phyloP scores from a whole-genome alignment of 441 rosid species.

The Sinapis alba region DNA sequence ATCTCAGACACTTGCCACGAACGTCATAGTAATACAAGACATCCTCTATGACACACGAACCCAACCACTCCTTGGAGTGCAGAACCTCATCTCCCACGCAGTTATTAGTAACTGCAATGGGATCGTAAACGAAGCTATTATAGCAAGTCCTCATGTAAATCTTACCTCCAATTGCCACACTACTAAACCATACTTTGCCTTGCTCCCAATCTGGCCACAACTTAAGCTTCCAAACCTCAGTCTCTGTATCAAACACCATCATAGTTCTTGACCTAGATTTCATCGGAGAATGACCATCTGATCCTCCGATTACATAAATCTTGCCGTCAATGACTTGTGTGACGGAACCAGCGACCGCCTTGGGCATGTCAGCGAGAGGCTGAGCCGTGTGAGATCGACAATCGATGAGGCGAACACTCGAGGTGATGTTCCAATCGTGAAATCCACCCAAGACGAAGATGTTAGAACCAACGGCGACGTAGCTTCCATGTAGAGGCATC shows the following conservation, averaged over 20 bases:
- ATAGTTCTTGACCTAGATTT: conserved; percentile 29
- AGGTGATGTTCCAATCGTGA: conserved; percentile 21
- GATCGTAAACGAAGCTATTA: conserved; percentile 32
- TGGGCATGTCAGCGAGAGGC: conserved; percentile 20
- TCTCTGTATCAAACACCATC: conserved; percentile 27
- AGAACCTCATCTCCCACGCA: conserved; percentile 24
- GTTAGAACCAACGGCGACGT: conserved; percentile 12
- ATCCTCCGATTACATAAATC: conserved; percentile 36
- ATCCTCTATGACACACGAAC: conserved; percentile 26
- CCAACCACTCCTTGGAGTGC: conserved; percentile 35
- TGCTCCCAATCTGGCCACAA: conserved; percentile 28
- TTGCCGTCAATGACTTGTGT: conserved; percentile 15
- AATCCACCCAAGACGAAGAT: conserved; percentile 36
- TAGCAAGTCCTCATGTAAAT: conserved; percentile 34
- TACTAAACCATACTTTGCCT: conserved; percentile 31
- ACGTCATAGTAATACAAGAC: conserved; percentile 34
- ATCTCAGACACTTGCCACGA: conserved; percentile 26
- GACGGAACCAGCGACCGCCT: conserved; percentile 20
- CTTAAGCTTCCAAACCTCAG: conserved; percentile 1
- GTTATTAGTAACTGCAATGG: background rate
- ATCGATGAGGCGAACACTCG: conserved; percentile 30
- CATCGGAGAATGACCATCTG: conserved; percentile 17
- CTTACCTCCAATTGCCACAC: conserved; percentile 31
- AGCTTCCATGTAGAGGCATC: conserved; percentile 33
- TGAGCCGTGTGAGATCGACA: conserved; percentile 16